These are phyloP conservation scores for Lophiotrema nucula DNA, from an alignment of 495 filamentous ascomycete genomes.

Conservation along the genomic window DNA sequence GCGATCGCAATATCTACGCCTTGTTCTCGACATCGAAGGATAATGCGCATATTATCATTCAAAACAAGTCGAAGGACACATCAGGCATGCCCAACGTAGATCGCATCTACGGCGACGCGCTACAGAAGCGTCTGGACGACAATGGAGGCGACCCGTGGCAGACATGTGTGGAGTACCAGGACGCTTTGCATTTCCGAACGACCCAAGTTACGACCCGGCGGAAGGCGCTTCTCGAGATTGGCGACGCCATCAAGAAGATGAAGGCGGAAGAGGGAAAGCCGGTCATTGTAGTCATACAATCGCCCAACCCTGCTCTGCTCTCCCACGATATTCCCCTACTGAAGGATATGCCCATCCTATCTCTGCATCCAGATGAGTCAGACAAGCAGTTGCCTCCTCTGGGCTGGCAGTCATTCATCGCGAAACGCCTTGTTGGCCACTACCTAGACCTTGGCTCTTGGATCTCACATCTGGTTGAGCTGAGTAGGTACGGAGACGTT, in stretches of 20 bases:
- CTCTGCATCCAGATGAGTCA: slow-evolving; percentile 74
- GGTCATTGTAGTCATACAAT: slow-evolving; percentile 83
- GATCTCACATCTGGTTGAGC: slow-evolving; percentile 81
- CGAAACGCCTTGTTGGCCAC: slow-evolving; percentile 79
- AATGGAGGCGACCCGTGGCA: slow-evolving; percentile 67
- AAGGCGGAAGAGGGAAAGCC: slow-evolving; percentile 78
- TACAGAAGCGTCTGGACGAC: slow-evolving; percentile 64
- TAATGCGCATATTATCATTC: slow-evolving; percentile 79
- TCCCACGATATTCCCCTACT: slow-evolving; percentile 82
- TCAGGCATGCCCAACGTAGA: slow-evolving; percentile 85
- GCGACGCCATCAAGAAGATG: slow-evolving; percentile 82
- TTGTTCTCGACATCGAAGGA: slow-evolving; percentile 81
- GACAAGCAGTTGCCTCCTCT: slow-evolving; percentile 87
- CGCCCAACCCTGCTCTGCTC: slow-evolving; percentile 74
- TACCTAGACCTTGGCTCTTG: slow-evolving; percentile 89
- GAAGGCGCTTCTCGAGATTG: slow-evolving; percentile 82
- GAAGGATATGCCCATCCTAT: slow-evolving; percentile 78
- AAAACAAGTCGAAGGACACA: slow-evolving; percentile 74
- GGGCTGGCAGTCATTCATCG: slow-evolving; percentile 90
- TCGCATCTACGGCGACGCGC: slow-evolving; percentile 82
- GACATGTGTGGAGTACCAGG: slow-evolving; percentile 79
- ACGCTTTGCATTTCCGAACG: slow-evolving; percentile 80
- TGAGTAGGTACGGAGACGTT: slow-evolving; percentile 89
- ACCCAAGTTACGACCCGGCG: slow-evolving; percentile 83
- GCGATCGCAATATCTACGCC: slow-evolving; percentile 89